Evolutionary conservation across 306 rosid genomes (phyloP).

Genomic region (Arachis hypogaea): DNA sequence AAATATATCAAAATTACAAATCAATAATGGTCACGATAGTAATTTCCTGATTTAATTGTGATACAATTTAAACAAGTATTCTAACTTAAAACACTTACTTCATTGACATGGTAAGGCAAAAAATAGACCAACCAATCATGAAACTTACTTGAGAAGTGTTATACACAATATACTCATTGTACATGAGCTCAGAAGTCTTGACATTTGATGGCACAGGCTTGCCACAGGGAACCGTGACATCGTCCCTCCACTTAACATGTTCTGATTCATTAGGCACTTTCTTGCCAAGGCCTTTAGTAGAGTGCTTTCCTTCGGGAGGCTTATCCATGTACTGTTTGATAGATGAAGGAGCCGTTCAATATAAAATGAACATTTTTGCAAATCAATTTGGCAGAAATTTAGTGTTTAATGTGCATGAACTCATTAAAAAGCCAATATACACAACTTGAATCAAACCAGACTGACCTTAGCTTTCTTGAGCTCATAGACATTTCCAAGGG

Average conservation of each 20-base stretch:
- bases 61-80: conserved; percentile 7
- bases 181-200: conserved; percentile 82
- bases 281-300: conserved; percentile 93
- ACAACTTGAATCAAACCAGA: conserved; percentile 36
- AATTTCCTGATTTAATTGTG: conserved; percentile 29
- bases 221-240: conserved; percentile 88
- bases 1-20: conserved; percentile 28
- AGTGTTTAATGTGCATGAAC: conserved; percentile 15
- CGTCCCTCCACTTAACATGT: conserved; percentile 71
- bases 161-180: conserved; percentile 93
- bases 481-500: conserved; percentile 83
- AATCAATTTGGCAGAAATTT: conserved; percentile 31
- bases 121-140: conserved; percentile 15
- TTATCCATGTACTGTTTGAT: conserved; percentile 78
- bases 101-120: not conserved
- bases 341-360: conserved; percentile 33
- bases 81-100: conserved; percentile 17
- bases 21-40: conserved; percentile 3
- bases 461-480: conserved; percentile 85
- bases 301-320: conserved; percentile 93
- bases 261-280: conserved; percentile 68
- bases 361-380: conserved; percentile 23
- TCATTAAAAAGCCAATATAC: conserved; percentile 8
- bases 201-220: conserved; percentile 79
- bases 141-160: conserved; percentile 86